Percentiles rank a stretch among this genome's conserved stretches.
Evolutionary conservation across 2,329 filamentous ascomycete genomes (phyloP).

Genomic region (Talaromyces sp.): DNA sequence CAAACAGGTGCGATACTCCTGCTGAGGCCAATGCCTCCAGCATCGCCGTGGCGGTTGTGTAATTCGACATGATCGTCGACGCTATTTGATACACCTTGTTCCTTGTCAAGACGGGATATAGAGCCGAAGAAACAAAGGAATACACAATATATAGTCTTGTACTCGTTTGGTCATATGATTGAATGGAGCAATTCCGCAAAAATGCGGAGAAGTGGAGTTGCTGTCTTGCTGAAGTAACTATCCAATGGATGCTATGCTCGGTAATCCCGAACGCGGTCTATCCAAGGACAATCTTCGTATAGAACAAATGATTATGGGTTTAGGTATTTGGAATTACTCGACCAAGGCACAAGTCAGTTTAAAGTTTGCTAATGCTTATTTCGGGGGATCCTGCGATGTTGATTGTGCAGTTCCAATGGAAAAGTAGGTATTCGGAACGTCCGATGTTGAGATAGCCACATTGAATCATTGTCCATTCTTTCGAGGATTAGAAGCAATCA

Average conservation of each 20-base stretch:
- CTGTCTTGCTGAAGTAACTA: not conserved
- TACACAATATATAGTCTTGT: not conserved
- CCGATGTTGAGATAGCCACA: not conserved
- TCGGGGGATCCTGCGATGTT: not conserved
- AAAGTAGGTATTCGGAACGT: not conserved
- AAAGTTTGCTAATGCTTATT: not conserved
- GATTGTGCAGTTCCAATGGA: not conserved
- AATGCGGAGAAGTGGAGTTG: not conserved
- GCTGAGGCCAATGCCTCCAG: constrained; percentile 1
- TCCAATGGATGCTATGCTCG: not conserved
- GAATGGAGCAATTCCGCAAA: not conserved
- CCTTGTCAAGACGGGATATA: not conserved
- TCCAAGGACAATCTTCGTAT: not conserved
- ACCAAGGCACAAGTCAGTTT: not conserved
- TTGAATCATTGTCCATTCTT: not conserved
- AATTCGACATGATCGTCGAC: not conserved
- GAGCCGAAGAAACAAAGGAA: not conserved
- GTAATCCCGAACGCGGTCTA: not conserved
- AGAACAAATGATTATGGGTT: not conserved
- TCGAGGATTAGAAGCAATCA: not conserved
- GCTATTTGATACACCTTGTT: not conserved
- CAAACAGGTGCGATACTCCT: constrained; percentile 1
- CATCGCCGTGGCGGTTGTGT: not conserved
- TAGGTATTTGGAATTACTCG: not conserved
- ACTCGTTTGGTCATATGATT: not conserved